phyloP scores from a whole-genome alignment of 108 stramenopile species.

The Cyclotella cryptica region DNA sequence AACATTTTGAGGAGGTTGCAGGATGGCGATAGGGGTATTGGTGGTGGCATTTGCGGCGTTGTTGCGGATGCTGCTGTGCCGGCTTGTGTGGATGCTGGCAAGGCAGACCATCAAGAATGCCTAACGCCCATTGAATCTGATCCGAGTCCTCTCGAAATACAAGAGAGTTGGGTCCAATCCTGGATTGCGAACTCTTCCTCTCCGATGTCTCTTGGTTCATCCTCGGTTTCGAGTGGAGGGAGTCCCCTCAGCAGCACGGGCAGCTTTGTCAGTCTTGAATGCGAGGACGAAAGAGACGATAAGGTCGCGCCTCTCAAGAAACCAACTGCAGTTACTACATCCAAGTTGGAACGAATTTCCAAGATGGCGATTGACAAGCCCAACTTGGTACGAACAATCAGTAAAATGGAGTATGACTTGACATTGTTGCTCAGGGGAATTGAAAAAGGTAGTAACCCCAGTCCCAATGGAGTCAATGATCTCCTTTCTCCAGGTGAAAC shows the following conservation, averaged over 20 bases:
- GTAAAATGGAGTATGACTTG: constrained; percentile 58
- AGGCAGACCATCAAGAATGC: neutral
- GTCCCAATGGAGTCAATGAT: neutral
- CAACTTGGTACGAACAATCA: constrained; percentile 55
- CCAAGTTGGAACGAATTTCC: constrained; percentile 41
- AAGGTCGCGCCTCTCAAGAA: constrained; percentile 28
- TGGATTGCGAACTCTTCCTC: constrained; percentile 3
- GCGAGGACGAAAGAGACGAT: constrained; percentile 37
- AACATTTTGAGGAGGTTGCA: constrained; percentile 72
- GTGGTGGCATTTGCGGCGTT: neutral
- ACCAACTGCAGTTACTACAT: neutral
- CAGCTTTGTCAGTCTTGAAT: constrained; percentile 4
- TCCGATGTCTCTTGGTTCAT: neutral
- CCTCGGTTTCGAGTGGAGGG: neutral
- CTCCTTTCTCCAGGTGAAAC: neutral
- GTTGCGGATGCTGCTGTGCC: neutral
- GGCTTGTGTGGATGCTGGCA: neutral
- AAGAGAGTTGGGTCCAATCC: constrained; percentile 22
- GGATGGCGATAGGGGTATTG: neutral
- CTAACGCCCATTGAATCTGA: constrained; percentile 9
- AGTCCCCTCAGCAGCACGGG: constrained; percentile 2
- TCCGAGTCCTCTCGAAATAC: constrained; percentile 1
- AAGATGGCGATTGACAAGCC: constrained; percentile 52
- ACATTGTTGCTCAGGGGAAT: constrained; percentile 11
- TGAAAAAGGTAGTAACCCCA: constrained; percentile 13